A percentile compares a stretch with the other conserved stretches of the same genome.
Conservation (phyloP, 257 asterid genomes). For the Nicotiana attenuata region DNA sequence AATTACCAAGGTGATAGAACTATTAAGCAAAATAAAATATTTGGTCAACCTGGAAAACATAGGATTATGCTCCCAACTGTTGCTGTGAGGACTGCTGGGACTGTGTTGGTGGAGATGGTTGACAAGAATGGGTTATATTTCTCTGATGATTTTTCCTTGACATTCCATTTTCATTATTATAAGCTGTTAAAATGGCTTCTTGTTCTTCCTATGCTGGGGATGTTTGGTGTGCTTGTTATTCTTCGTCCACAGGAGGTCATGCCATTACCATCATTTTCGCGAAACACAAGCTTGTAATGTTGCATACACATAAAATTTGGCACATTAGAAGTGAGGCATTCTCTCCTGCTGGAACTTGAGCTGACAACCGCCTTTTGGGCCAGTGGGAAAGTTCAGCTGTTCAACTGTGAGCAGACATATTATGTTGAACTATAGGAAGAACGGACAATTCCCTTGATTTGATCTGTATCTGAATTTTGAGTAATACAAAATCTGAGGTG, state of each 20-base stretch:
- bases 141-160: slow-evolving; percentile 86
- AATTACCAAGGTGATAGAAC: slow-evolving; percentile 98
- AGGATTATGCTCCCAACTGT: slow-evolving; percentile 81
- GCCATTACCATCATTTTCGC: slow-evolving; percentile 95
- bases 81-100: slow-evolving; percentile 79
- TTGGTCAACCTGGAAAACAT: slow-evolving; percentile 61
- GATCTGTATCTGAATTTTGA: neutral
- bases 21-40: slow-evolving; percentile 56
- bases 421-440: neutral
- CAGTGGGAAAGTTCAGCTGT: neutral
- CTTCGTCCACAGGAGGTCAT: slow-evolving; percentile 87
- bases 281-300: slow-evolving; percentile 75
- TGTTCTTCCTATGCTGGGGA: slow-evolving; percentile 95
- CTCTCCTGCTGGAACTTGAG: neutral
- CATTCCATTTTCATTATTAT: slow-evolving; percentile 87
- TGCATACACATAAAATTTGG: neutral
- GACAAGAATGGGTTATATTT: slow-evolving; percentile 88
- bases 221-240: slow-evolving; percentile 83
- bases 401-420: neutral
- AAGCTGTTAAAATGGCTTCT: slow-evolving; percentile 92
- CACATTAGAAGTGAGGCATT: slow-evolving; percentile 4
- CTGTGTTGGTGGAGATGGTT: slow-evolving; percentile 94
- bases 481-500: neutral
- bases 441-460: neutral
- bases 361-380: neutral